Conservation (phyloP, 306 rosid species). For the Alnus glutinosa region DNA sequence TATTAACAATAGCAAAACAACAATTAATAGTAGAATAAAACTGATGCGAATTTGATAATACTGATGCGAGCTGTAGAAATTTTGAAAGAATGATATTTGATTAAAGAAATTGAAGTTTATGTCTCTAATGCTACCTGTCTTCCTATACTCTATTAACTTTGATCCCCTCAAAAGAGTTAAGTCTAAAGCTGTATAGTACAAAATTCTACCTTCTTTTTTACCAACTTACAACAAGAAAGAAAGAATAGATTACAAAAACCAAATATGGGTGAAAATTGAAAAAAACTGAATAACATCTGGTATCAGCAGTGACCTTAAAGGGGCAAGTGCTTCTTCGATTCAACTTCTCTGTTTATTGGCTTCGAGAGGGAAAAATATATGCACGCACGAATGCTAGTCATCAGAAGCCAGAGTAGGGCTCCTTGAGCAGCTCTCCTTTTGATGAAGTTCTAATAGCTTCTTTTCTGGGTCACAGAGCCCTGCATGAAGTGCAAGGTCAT, state of each 20-base stretch:
- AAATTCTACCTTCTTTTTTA: constrained; percentile 2
- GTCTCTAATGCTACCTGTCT: constrained; percentile 22
- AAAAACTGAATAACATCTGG: constrained; percentile 8
- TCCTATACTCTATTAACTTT: constrained; percentile 22
- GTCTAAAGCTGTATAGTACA: background rate
- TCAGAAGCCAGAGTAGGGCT: constrained; percentile 71
- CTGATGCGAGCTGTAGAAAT: background rate
- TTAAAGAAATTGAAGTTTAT: background rate
- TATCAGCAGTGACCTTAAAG: constrained; percentile 12
- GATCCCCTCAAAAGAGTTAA: background rate
- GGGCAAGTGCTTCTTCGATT: constrained; percentile 24
- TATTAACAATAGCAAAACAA: no score
- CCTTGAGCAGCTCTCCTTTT: constrained; percentile 65
- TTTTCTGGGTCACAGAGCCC: constrained; percentile 91
- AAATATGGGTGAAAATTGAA: constrained; percentile 14
- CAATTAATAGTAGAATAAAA: no score
- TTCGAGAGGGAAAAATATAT: background rate
- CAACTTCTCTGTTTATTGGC: constrained; percentile 39
- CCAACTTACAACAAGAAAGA: constrained; percentile 17
- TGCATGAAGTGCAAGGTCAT: constrained; percentile 32
- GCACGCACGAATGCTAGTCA: constrained; percentile 38
- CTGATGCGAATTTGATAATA: background rate
- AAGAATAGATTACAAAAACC: constrained; percentile 17
- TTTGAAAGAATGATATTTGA: constrained; percentile 26
- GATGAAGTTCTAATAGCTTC: constrained; percentile 83